Evolutionary conservation across 2,329 filamentous ascomycete genomes (phyloP).

Genomic region (Onygena corvina): DNA sequence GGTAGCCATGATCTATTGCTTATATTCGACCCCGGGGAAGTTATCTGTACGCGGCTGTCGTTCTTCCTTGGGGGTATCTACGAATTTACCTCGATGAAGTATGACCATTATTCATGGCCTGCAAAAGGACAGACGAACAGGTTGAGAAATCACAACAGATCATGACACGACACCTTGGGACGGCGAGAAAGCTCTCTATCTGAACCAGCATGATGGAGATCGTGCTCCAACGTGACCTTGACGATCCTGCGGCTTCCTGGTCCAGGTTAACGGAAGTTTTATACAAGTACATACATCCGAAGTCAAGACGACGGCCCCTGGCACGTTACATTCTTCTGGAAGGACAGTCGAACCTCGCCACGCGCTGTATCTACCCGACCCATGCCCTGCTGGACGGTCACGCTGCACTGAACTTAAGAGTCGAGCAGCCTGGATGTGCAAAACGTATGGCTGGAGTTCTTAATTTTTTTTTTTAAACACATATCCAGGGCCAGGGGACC

Average conservation of each 20-base stretch:
- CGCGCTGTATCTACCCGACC: neutral
- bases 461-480: too few species aligned
- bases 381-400: slow-evolving; percentile 2
- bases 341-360: neutral
- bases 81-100: too few species aligned
- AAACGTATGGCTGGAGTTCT: too few species aligned
- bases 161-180: too few species aligned
- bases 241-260: neutral
- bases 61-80: neutral
- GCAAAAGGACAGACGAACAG: too few species aligned
- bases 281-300: neutral
- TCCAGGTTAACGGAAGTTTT: neutral
- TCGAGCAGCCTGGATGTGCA: too few species aligned
- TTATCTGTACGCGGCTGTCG: neutral
- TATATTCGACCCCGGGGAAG: neutral
- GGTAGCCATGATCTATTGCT: neutral
- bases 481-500: neutral
- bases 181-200: too few species aligned
- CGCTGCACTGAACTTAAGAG: too few species aligned
- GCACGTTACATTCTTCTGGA: slow-evolving; percentile 2
- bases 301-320: neutral
- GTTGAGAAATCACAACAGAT: too few species aligned
- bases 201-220: too few species aligned
- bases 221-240: too few species aligned
- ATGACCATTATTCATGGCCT: too few species aligned